A percentile compares a stretch with the other conserved stretches of the same genome.
Conservation (phyloP, 176 grass and related monocot species). For the Rhynchospora tenuis region DNA sequence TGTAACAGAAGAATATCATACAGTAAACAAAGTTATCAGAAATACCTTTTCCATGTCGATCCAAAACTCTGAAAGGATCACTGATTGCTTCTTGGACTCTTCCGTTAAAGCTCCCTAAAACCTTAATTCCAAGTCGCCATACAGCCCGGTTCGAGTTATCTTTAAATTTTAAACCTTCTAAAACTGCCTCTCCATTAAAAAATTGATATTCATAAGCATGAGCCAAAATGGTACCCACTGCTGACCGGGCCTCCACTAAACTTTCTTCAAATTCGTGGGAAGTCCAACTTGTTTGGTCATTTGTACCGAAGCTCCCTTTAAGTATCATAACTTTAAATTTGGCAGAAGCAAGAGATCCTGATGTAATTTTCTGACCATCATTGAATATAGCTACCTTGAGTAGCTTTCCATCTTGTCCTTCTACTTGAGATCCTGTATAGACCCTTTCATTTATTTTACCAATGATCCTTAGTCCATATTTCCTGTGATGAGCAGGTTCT, state of each 20-base stretch:
- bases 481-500: neutral
- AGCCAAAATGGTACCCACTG: neutral
- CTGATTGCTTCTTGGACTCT: conserved; percentile 16
- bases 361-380: conserved; percentile 1
- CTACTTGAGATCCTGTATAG: conserved; percentile 12
- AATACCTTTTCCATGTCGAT: conserved; percentile 22
- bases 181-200: neutral
- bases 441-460: neutral
- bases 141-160: conserved; percentile 5
- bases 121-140: neutral
- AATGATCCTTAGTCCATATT: neutral
- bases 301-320: neutral
- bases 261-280: neutral
- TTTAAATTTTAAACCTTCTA: neutral
- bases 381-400: conserved; percentile 9
- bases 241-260: neutral
- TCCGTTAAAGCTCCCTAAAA: neutral
- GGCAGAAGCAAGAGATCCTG: neutral
- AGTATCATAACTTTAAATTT: conserved; percentile 3
- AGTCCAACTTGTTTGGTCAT: neutral
- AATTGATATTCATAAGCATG: neutral
- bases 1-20: neutral
- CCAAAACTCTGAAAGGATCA: neutral
- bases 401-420: neutral
- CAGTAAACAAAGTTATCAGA: neutral